Evolutionary conservation across 331 rosid genomes (phyloP).

Genomic region (Telfairia occidentalis): DNA sequence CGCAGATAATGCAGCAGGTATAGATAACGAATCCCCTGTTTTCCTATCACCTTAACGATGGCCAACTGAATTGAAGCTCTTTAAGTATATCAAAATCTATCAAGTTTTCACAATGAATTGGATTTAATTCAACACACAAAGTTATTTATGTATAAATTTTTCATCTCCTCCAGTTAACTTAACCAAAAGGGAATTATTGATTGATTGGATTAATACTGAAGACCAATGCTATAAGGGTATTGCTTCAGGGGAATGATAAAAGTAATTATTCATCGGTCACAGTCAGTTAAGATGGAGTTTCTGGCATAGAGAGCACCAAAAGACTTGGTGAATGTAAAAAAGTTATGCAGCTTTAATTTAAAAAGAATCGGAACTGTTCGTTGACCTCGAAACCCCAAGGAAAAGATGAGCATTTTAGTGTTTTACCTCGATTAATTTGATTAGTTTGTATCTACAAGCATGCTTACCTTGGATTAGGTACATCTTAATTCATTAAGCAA

Average conservation of each 20-base stretch:
- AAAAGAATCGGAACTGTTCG: neutral
- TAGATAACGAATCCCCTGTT: neutral
- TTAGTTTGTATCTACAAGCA: neutral
- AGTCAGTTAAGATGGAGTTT: neutral
- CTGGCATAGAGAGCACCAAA: neutral
- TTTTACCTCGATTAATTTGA: neutral
- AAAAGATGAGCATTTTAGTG: neutral
- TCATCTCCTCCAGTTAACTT: neutral
- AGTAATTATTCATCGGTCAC: neutral
- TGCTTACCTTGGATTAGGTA: neutral
- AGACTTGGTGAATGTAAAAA: neutral
- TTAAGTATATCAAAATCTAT: neutral
- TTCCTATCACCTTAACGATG: neutral
- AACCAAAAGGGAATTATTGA: neutral
- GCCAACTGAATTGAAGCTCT: neutral
- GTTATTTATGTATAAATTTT: neutral
- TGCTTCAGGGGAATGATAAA: neutral
- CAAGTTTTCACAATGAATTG: neutral
- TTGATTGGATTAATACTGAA: neutral
- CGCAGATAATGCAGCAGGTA: constrained; percentile 99
- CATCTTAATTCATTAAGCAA: neutral
- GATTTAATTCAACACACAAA: neutral
- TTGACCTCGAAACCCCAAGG: neutral
- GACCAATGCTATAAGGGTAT: neutral
- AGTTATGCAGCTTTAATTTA: neutral